Conservation (phyloP, 2,329 filamentous ascomycete genomes). For the Rutstroemia sp. region DNA sequence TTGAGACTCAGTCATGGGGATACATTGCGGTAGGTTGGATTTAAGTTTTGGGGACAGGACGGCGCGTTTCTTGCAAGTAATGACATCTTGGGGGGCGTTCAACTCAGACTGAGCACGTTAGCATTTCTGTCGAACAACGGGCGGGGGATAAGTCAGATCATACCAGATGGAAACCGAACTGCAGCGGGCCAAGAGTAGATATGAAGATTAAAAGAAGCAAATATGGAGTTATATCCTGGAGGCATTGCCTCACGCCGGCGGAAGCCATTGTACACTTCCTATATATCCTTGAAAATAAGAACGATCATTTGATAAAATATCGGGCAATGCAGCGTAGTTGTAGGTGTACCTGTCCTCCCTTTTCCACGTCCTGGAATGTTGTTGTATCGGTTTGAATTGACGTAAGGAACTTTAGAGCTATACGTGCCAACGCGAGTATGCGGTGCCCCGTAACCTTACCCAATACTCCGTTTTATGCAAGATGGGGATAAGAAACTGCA, state of each 20-base stretch:
- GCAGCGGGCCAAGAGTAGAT: conserved; percentile 77
- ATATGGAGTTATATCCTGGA: conserved; percentile 55
- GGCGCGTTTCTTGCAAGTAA: conserved; percentile 69
- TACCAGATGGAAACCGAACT: conserved; percentile 93
- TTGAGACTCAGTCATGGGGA: conserved; percentile 74
- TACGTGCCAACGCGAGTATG: too few species aligned
- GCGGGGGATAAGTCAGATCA: conserved; percentile 15
- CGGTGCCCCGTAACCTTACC: too few species aligned
- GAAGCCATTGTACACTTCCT: conserved; percentile 21
- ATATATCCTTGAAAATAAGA: neutral
- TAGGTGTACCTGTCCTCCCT: too few species aligned
- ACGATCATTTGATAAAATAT: neutral
- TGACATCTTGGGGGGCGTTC: conserved; percentile 89
- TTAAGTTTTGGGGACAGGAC: conserved; percentile 30
- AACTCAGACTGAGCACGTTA: conserved; percentile 66
- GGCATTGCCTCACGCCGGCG: conserved; percentile 26
- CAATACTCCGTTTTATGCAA: too few species aligned
- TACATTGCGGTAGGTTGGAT: conserved; percentile 61
- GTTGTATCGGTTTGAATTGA: too few species aligned
- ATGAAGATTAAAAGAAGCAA: conserved; percentile 69
- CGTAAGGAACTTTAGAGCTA: too few species aligned
- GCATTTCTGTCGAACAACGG: conserved; percentile 1
- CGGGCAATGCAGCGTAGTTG: too few species aligned
- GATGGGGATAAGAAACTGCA: too few species aligned
- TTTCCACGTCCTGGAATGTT: too few species aligned